Percentiles rank a stretch among this genome's conserved stretches.
Evolutionary conservation across 2,329 filamentous ascomycete genomes (phyloP).

Genomic region (Ophiocordyceps camponoti-rufipedis): DNA sequence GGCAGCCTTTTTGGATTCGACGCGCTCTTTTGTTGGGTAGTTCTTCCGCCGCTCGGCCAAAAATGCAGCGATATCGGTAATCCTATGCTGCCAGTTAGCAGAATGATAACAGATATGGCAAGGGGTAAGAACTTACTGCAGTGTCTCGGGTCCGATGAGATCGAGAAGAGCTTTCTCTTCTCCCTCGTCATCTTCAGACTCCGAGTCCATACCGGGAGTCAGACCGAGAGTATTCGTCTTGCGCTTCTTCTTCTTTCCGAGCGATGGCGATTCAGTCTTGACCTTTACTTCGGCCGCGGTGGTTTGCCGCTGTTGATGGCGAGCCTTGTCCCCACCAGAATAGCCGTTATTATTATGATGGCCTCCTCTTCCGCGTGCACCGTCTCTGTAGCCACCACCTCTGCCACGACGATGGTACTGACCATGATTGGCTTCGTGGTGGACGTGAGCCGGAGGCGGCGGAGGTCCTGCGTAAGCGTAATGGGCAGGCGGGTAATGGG

Average conservation of each 20-base stretch:
- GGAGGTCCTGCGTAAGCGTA: conserved; percentile 22
- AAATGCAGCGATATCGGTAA: conserved; percentile 60
- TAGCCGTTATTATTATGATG: conserved; percentile 2
- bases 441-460: conserved; percentile 13
- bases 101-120: not conserved
- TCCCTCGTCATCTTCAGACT: conserved; percentile 46
- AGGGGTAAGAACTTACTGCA: conserved; percentile 25
- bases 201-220: conserved; percentile 45
- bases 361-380: conserved; percentile 22
- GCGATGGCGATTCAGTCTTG: conserved; percentile 23
- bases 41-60: conserved; percentile 62
- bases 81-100: conserved; percentile 16
- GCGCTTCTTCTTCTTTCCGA: conserved; percentile 50
- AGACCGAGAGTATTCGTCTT: conserved; percentile 56
- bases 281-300: conserved; percentile 6
- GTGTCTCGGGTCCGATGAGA: conserved; percentile 34
- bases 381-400: conserved; percentile 16
- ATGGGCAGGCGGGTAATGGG: conserved; percentile 14
- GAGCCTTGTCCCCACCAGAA: conserved; percentile 24
- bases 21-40: conserved; percentile 60
- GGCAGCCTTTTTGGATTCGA: conserved; percentile 41
- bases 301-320: conserved; percentile 13
- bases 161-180: conserved; percentile 50
- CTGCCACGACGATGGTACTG: conserved; percentile 17
- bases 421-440: conserved; percentile 10